Base-by-base conservation (phyloP, 352 stramenopile species). In the Peronospora farinosa region DNA sequence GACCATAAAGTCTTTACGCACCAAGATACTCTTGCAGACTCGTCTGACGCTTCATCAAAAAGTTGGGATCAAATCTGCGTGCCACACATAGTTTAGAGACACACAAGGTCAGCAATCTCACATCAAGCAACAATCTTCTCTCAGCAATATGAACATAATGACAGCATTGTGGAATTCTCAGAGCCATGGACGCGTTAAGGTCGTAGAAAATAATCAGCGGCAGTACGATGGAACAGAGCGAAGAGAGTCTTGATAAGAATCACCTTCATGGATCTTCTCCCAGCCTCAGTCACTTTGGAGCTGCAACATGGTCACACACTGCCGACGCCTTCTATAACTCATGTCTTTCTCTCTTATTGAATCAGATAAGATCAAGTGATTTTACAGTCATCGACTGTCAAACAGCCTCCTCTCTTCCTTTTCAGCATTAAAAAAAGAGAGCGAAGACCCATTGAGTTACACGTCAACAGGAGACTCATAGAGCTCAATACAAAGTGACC, bases 311-410 rank as follows among this genome's bases (percentile, higher is more conserved):
- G 17, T 59, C 16, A 16, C 31, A 30, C 17, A 35, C 41, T 21
- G 13, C 37, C 40, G 21, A 44, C 44, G 7, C 7, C 23, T 19
- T 15, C 7, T 10, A 19, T 16, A 46, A 39, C 50, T 64, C 59
- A 47, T 35, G 53, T 17, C 32, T 40, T 47, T 39, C 50, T 44
- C 48, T 83, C 55, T 23, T 25, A 49, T 21, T 47, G n/a, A 40
- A 16, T 59, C 37, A 83, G 80, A 89, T 92, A 89, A 92, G 80
- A 89, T 92, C 80, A 92, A 92, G 76, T 73, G 72, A 66, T 89
- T 92, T 92, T 74, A 69, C 77, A 91, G 62, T 91, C 79, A 69
- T 64, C 31, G 72, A 55, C 74, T 44, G 42, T 42, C 15, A 2
- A 23, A 43, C 41, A 46, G 66, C 51, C 67, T 86, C 67, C 65